Base-by-base conservation (phyloP, 768 basidiomycete species). In the Russula virescens region DNA sequence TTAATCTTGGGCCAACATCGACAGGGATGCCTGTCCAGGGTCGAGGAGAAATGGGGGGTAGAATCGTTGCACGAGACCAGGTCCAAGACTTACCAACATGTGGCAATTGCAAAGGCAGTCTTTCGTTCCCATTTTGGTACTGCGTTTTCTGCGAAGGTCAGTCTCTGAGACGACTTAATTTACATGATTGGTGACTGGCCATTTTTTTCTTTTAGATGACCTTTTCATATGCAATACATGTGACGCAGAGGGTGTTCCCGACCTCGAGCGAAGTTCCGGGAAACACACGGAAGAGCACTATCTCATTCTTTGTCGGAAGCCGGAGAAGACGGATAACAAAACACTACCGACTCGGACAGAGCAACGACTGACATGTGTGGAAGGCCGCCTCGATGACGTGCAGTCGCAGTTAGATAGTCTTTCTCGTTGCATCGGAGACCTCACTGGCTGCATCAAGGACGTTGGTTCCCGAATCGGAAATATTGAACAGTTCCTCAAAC, bases 61-160 rank as follows among this genome's bases (percentile, higher is more conserved):
- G 49, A 13, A 11, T 2, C 21, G 3, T 28, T 11, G 38, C 13
- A 8, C 50, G n/a, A n/a, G 31, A 2, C 63, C 31, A 55, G 65
- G 34, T 65, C 68, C 19, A 63, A 64, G 57, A 65, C 62, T 35
- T 68, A 66, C 47, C 68, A 57, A 3, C 59, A 63, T 34, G 73
- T 71, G 5, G 66, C 62, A 45, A 68, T 52, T 47, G 72, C 71
- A 23, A 62, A 69, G 40, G 59, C 67, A 34, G 31, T 23, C 38
- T 19, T 51, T 52, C 43, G 14, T 38, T 58, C 58, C 58, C 58
- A 18, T 58, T 21, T n/a, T 58, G 58, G 58, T 58, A 50, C 40
- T 58, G 58, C 38, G 25, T 51, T 47, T 6, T 28, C 16, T 58
- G 58, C 48, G 25, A 58, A 58, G 58, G 58, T 58, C 26, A 14